Base-by-base conservation (phyloP, 78 protist genomes). In the Dictyostelium firmibasis region DNA sequence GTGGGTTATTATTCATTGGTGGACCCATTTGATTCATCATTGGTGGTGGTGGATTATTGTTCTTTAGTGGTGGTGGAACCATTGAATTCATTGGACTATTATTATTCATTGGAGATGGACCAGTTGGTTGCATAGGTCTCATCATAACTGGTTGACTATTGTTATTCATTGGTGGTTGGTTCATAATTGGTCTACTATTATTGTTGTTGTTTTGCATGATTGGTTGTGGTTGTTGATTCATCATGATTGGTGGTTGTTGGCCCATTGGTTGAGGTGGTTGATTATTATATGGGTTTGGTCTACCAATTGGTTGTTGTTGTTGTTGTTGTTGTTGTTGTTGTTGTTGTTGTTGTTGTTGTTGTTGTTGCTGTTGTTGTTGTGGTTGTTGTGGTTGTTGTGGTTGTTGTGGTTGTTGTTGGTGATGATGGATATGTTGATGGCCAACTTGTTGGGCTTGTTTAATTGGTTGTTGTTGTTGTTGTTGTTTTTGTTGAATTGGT, bases 1-100 rank as follows among this genome's bases (percentile, higher is more conserved):
- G 91, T 38, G 31, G 60, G 9, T 33, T 47, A 25, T 27, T 10
- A 3, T 2, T 84, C 4, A n/a, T n/a, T n/a, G n/a, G n/a, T n/a
- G n/a, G n/a, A n/a, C n/a, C n/a, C n/a, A n/a, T 50, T 6, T 16
- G 16, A 60, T 41, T 43, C 36, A 62, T 62, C 78, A 72, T 72
- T 72, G 83, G 82, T 53, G 72, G 72, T 81, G 86, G 75, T 82
- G 86, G 86, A 27, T 44, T 69, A 44, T 13, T 77, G 5, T 38
- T 38, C 43, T 4, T 38, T 81, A 74, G 85, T 81, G 85, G 85
- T 78, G 35, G 84, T n/a, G 9, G 36, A 8, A 1, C 27, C 3
- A 0, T 60, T 2, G 0, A 20, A 7, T 25, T 64, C 81, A 74
- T 74, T 74, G 81, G 81, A 3, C 29, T 20, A 31, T 35, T 72